Conservation (phyloP, 1,284 basidiomycete species). For the Agroathelia rolfsii region DNA sequence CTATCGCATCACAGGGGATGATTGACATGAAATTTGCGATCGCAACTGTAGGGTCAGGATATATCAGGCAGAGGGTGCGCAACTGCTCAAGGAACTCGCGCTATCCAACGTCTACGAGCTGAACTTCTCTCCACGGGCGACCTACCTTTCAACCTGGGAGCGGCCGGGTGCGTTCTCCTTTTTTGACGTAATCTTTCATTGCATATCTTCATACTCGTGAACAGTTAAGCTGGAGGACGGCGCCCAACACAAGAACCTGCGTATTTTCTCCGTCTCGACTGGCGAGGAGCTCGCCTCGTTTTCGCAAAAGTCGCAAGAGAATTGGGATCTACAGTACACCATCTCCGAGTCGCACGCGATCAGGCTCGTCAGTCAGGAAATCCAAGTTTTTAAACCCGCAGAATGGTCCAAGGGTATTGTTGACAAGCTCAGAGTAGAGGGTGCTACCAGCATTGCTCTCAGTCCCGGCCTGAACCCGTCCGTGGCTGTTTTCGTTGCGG, state of each 20-base stretch:
- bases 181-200: conserved; percentile 11
- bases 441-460: conserved; percentile 64
- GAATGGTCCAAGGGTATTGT: conserved; percentile 73
- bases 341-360: conserved; percentile 85
- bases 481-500: conserved; percentile 84
- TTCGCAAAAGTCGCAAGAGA: conserved; percentile 75
- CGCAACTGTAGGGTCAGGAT: conserved; percentile 53
- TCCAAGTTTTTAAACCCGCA: conserved; percentile 80
- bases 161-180: conserved; percentile 46
- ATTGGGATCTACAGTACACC: conserved; percentile 89
- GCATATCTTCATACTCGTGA: conserved; percentile 3
- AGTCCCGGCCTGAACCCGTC: conserved; percentile 80
- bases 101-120: conserved; percentile 75
- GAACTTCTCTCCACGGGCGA: conserved; percentile 86
- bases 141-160: conserved; percentile 92
- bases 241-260: conserved; percentile 79
- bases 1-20: conserved; percentile 1
- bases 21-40: conserved; percentile 8
- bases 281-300: conserved; percentile 77
- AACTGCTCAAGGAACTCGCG: conserved; percentile 59
- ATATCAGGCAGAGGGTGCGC: conserved; percentile 66
- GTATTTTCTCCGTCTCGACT: conserved; percentile 74
- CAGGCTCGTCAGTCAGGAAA: conserved; percentile 74
- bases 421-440: conserved; percentile 78
- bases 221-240: conserved; percentile 73